These are phyloP conservation scores for Ilyonectria sp. DNA, from an alignment of 2,329 filamentous ascomycete species.

Conservation along the genomic window DNA sequence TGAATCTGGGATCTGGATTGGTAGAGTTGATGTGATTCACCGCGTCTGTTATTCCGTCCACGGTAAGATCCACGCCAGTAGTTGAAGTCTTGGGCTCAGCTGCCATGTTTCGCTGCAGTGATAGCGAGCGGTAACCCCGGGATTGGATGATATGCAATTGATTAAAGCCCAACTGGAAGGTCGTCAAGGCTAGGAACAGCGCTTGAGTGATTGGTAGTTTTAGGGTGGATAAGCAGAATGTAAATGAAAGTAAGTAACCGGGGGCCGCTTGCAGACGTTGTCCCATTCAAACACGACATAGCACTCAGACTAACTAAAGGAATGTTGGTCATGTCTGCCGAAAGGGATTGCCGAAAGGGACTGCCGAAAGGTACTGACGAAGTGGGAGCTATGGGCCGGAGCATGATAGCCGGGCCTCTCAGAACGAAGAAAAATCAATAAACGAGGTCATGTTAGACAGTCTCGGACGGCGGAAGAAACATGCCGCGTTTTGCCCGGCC, in stretches of 20 bases:
- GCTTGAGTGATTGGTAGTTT: neutral
- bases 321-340: neutral
- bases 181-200: neutral
- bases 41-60: constrained; percentile 82
- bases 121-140: neutral
- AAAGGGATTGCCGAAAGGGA: neutral
- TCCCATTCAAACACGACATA: neutral
- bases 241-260: neutral
- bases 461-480: neutral
- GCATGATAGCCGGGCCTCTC: neutral
- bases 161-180: neutral
- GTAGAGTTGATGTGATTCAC: constrained; percentile 78
- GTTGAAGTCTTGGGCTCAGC: neutral
- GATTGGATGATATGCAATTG: neutral
- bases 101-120: neutral
- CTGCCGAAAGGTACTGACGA: neutral
- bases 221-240: neutral
- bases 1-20: constrained; percentile 72
- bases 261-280: neutral
- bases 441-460: neutral
- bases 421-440: neutral
- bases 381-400: neutral
- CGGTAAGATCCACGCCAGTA: constrained; percentile 67
- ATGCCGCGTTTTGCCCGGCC: neutral
- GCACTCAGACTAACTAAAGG: neutral